Base-by-base conservation (phyloP, 495 filamentous ascomycete species). In the Viridothelium virens region DNA sequence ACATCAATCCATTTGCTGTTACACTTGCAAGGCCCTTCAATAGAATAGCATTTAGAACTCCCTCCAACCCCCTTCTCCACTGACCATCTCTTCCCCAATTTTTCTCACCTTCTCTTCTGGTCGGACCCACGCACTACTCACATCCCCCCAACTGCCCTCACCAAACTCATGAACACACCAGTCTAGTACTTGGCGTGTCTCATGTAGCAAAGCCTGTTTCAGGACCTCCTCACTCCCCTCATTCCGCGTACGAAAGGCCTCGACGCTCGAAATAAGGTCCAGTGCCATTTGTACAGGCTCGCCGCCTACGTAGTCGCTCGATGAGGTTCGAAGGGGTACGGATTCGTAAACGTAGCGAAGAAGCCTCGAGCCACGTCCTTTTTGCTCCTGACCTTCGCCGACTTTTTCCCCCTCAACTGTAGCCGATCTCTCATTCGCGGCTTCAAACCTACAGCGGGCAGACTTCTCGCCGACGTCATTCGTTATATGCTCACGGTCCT, bases 131-230 rank as follows among this genome's bases (percentile, higher is more conserved):
- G 69, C 77, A 31, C 64, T 37, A 44, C 63, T 76, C 59, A 75
- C 79, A 73, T 79, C 79, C 59, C 63, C 63, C 64, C 68, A 59
- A 68, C 64, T 68, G 12, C 63, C 70, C 56, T 70, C 68, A 41
- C 80, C 76, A 69, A 78, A 80, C 33, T 66, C 77, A 61, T 63
- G 6, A 62, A 62, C 69, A 70, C 77, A 80, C 63, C 71, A 76
- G 50, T 74, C 74, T 38, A 79, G 69, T 59, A 77, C 69, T 37
- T 63, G 65, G 25, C 66, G 65, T 4, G 80, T 70, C 68, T 82
- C 78, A 66, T 73, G 68, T 63, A 44, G 18, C 56, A 70, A 75
- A 56, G 68, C 67, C 64, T 67, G 61, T 63, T 74, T 75, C 44
- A 78, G 65, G 33, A 33, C 66, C 64, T 64, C 59, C 48, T 62